Conservation (phyloP, 306 rosid species). For the Medicago arabica region DNA sequence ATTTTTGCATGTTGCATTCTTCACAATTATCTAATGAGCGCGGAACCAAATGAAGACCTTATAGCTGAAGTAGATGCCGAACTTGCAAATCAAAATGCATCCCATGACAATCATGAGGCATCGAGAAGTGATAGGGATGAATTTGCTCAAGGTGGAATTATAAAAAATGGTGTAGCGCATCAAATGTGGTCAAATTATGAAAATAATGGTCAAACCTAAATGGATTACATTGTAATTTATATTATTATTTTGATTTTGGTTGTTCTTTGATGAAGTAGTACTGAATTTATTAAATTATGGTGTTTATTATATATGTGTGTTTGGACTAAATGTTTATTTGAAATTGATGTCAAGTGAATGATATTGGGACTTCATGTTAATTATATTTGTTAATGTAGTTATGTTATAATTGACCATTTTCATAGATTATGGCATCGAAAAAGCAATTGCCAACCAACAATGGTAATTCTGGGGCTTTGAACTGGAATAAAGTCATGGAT, state of each 20-base stretch:
- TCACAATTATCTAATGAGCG: background rate
- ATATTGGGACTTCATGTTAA: too few species aligned
- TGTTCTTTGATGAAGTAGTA: background rate
- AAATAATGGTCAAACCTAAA: background rate
- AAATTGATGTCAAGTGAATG: background rate
- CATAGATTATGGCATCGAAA: background rate
- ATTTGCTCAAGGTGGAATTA: too few species aligned
- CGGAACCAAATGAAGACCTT: background rate
- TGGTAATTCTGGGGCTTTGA: background rate
- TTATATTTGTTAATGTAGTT: background rate
- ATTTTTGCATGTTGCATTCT: slow-evolving; percentile 26
- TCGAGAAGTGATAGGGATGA: too few species aligned
- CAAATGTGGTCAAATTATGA: background rate
- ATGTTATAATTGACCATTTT: background rate
- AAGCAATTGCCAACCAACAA: background rate
- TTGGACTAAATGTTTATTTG: too few species aligned
- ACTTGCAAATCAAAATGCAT: too few species aligned
- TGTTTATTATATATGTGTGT: background rate
- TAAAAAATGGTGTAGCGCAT: background rate
- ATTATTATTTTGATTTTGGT: background rate
- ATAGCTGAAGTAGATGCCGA: background rate
- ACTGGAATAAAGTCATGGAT: background rate
- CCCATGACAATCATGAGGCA: too few species aligned
- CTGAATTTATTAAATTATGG: background rate
- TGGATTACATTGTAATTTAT: background rate